phyloP scores from a whole-genome alignment of 805 yeast genomes.

The Spencermartinsiella europaea region DNA sequence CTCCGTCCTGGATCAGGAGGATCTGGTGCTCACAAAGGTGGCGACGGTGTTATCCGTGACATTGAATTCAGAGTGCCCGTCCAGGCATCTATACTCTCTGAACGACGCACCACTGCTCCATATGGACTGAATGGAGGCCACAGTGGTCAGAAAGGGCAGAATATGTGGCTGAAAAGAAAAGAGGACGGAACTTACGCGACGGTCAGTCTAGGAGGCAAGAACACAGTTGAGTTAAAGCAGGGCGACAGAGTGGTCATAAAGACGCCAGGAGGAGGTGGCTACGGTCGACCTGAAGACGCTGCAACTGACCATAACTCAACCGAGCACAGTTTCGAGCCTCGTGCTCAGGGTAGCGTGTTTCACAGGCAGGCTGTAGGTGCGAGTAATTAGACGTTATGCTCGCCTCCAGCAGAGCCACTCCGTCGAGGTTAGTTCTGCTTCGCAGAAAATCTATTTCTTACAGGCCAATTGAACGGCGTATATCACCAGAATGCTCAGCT shows the following conservation, averaged over 20 bases:
- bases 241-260: constrained; percentile 65
- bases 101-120: constrained; percentile 80
- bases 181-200: constrained; percentile 32
- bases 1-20: constrained; percentile 79
- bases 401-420: no score
- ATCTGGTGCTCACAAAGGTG: constrained; percentile 64
- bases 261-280: constrained; percentile 90
- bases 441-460: no score
- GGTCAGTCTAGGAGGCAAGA: constrained; percentile 60
- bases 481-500: no score
- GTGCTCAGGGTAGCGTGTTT: constrained; percentile 18
- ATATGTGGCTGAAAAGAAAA: constrained; percentile 36
- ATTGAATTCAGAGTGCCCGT: constrained; percentile 71
- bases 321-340: constrained; percentile 11
- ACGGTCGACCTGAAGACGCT: constrained; percentile 37
- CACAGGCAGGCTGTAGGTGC: constrained; percentile 9
- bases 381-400: not conserved
- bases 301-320: not conserved
- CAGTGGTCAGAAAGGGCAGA: constrained; percentile 68
- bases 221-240: constrained; percentile 47
- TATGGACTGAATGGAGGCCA: constrained; percentile 82
- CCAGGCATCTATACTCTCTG: constrained; percentile 76
- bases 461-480: no score
- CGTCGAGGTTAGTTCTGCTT: no score
- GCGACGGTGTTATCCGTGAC: constrained; percentile 82